Percentiles rank a stretch among this genome's conserved stretches.
These are phyloP conservation scores for Penicillium malachiteum DNA, from an alignment of 495 filamentous ascomycete species.

Conservation along the genomic window DNA sequence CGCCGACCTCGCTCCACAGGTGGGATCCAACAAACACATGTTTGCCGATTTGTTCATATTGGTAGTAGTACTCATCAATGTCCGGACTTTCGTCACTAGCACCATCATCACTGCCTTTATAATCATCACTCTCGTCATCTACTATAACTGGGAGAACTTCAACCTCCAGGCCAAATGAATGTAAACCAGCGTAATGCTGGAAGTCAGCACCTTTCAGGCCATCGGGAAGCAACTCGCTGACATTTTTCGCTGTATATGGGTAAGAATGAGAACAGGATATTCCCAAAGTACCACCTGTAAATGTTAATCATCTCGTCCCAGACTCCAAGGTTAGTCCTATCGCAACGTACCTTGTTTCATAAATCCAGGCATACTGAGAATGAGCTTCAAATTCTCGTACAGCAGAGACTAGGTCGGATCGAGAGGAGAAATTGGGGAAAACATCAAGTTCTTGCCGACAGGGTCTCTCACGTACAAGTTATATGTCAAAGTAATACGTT, in stretches of 20 bases:
- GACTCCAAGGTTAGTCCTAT: background rate
- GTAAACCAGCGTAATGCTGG: constrained; percentile 14
- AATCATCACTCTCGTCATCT: background rate
- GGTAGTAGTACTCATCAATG: background rate
- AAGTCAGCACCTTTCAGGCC: constrained; percentile 29
- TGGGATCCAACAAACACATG: background rate
- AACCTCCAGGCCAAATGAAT: constrained; percentile 17
- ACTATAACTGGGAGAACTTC: constrained; percentile 14
- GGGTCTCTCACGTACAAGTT: background rate
- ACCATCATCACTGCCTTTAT: background rate
- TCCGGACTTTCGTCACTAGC: background rate
- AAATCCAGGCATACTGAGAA: background rate
- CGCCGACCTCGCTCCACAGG: background rate
- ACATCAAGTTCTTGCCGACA: background rate
- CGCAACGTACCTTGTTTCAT: constrained; percentile 41
- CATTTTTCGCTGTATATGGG: constrained; percentile 20
- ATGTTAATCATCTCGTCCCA: no score
- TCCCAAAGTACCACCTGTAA: constrained; percentile 25
- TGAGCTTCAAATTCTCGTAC: background rate
- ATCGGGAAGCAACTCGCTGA: constrained; percentile 44
- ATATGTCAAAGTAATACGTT: background rate
- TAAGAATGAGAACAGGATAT: constrained; percentile 38
- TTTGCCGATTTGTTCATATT: background rate
- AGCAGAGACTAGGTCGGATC: background rate
- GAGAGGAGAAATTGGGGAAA: background rate